Evolutionary conservation across 805 yeast genomes (phyloP), one percentile per base, ranked within the genome.

Genomic region (Wickerhamomyces mucosus): DNA sequence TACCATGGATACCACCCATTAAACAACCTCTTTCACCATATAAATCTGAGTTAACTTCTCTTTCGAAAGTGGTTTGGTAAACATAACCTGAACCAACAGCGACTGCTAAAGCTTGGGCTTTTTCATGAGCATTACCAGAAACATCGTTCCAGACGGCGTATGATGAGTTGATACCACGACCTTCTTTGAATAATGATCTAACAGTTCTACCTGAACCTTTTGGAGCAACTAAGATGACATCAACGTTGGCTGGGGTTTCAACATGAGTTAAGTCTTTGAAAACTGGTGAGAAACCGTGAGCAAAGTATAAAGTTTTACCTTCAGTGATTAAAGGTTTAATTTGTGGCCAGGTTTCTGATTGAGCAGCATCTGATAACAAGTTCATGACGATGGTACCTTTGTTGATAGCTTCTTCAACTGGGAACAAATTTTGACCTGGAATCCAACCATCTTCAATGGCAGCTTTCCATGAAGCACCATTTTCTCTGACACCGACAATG

Each of bases 1-100:
- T 92, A 78, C 98, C 98, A 75, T 92, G 98, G 74, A 92, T 89
- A 78, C 97, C 97, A 65, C 97, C 98, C 98, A 89, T 92, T 53
- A 92, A 75, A 72, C 97, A 92, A 62, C 98, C 98, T 76, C 98
- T 85, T 78, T 92, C 98, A 72, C 98, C 98, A 74, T 92, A 92
- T 60, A 92, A 74, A 66, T 92, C 98, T 46, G 97, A 88, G 85
- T 82, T 85, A 59, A 92, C 98, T 73, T 92, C 98, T 71, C 79
- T 86, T 74, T 94, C 96, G 59, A 94, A 94, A 48, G 98, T 92
- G 70, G 98, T 92, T 74, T 92, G 85, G 85, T 92, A 92, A 54
- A 92, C 96, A 82, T 92, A 92, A 66, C 98, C 98, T 42, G 97
- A 88, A 66, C 98, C 98, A 59, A 92, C 83, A 63, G 97, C 98